Evolutionary conservation across 352 stramenopile species (phyloP), one percentile per base, ranked within the genome.

Genomic region (Phytophthora hibernalis): DNA sequence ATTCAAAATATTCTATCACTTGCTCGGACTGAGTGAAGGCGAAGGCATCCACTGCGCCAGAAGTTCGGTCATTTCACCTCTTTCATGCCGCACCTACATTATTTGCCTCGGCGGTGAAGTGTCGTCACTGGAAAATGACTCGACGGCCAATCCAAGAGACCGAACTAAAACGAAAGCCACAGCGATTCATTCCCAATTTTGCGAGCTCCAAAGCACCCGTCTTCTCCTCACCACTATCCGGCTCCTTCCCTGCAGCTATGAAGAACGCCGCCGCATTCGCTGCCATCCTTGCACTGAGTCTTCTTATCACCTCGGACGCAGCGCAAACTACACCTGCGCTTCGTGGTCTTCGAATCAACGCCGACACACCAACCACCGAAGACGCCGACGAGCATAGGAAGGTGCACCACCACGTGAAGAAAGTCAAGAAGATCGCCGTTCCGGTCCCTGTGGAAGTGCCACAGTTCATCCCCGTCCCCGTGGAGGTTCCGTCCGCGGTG

Each of bases 381-480:
- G 31, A 38, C 22, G 10, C 20, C 18, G 51, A 67, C 10, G 61
- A 75, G 28, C 57, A 22, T 24, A 47, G 47, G 20, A 55, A 76
- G 11, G 28, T 40, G 22, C 56, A 57, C 45, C 33, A 60, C 13
- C 56, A 62, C 13, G 35, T 66, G 37, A 75, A 76, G 45, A 72
- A 72, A 65, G 62, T 76, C 50, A 76, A 76, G 64, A 76, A 76
- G 40, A 66, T 73, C 54, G 68, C 62, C 21, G 65, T 77, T 37
- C 69, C 69, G 1, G 64, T 77, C 13, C 69, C 69, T 11, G 64
- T 74, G 5, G 38, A 74, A 28, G 58, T 77, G 38, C 69, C 64
- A 12, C 69, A 77, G 21, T 57, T 47, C 54, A 70, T 74, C 33
- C 65, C 69, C 13, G 58, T 77, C 22, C 69, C 64, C 0, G 43